These are phyloP conservation scores for Monotropa hypopitys DNA, from an alignment of 179 eudicot genomes.

Conservation along the genomic window DNA sequence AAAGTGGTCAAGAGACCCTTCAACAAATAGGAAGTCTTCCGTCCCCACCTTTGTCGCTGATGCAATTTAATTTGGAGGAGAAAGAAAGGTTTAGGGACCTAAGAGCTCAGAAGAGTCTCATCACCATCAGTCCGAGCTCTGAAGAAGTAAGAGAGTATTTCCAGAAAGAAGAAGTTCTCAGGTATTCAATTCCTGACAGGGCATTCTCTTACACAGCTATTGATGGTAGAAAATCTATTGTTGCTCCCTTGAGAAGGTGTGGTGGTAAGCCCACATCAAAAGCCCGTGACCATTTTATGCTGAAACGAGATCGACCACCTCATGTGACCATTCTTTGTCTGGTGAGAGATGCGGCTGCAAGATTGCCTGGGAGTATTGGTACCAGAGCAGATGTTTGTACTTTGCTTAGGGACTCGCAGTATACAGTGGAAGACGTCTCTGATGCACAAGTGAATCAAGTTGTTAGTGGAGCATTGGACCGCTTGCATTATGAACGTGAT, in stretches of 20 bases:
- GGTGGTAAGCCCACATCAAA: slow-evolving; percentile 92
- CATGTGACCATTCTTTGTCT: slow-evolving; percentile 88
- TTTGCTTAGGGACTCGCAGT: slow-evolving; percentile 75
- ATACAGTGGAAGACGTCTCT: slow-evolving; percentile 65
- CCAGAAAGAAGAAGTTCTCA: slow-evolving; percentile 61
- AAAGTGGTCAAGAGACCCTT: slow-evolving; percentile 81
- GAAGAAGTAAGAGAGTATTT: slow-evolving; percentile 73
- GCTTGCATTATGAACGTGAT: slow-evolving; percentile 88
- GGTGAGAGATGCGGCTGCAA: slow-evolving; percentile 88
- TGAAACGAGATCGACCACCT: slow-evolving; percentile 80
- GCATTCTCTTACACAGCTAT: slow-evolving; percentile 81
- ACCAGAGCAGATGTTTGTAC: slow-evolving; percentile 91
- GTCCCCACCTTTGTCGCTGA: slow-evolving; percentile 53
- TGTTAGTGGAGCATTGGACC: slow-evolving; percentile 89
- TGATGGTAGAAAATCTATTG: slow-evolving; percentile 87
- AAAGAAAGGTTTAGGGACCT: slow-evolving; percentile 78
- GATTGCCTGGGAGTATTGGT: slow-evolving; percentile 86
- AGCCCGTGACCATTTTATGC: slow-evolving; percentile 83
- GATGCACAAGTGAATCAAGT: slow-evolving; percentile 76
- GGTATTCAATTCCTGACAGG: slow-evolving; percentile 78
- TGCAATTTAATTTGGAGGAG: slow-evolving; percentile 56
- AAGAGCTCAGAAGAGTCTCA: slow-evolving; percentile 78
- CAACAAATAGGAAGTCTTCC: slow-evolving; percentile 81
- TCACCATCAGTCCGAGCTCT: slow-evolving; percentile 58
- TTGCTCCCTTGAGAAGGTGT: slow-evolving; percentile 82